These are phyloP conservation scores for Liquidambar formosana DNA, from an alignment of 164 flowering plant species.

Conservation along the genomic window DNA sequence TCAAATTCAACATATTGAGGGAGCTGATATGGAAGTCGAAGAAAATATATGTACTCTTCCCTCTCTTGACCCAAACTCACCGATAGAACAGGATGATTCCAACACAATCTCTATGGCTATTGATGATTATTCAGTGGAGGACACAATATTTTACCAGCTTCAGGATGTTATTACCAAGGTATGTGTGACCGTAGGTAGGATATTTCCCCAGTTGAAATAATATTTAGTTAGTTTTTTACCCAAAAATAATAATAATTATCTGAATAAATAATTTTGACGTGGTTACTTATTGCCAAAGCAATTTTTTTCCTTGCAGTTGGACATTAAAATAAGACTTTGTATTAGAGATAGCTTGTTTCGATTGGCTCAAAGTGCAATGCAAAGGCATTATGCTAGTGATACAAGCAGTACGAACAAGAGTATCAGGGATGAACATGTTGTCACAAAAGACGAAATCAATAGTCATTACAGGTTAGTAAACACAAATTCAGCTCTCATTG, in stretches of 20 bases:
- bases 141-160: constrained; percentile 59
- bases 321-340: constrained; percentile 58
- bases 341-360: constrained; percentile 87
- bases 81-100: constrained; percentile 54
- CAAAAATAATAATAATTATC: too few relatives aligned
- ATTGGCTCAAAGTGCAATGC: constrained; percentile 75
- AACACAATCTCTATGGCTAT: constrained; percentile 29
- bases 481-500: neutral
- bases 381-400: constrained; percentile 57
- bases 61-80: constrained; percentile 41
- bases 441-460: constrained; percentile 38
- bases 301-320: constrained; percentile 61
- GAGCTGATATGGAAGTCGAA: constrained; percentile 34
- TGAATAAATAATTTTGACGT: constrained; percentile 4
- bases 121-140: constrained; percentile 51
- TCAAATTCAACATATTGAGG: constrained; percentile 30
- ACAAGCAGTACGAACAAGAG: constrained; percentile 45
- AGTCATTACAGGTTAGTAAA: constrained; percentile 51
- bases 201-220: constrained; percentile 6
- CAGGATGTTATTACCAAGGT: constrained; percentile 71
- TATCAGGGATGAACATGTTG: constrained; percentile 39
- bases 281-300: neutral
- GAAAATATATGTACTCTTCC: constrained; percentile 34
- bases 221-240: too few relatives aligned
- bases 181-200: constrained; percentile 11